Evolutionary conservation across 75 land plant species (phyloP), one percentile per base, ranked within the genome.

Genomic region (Pinus taeda): DNA sequence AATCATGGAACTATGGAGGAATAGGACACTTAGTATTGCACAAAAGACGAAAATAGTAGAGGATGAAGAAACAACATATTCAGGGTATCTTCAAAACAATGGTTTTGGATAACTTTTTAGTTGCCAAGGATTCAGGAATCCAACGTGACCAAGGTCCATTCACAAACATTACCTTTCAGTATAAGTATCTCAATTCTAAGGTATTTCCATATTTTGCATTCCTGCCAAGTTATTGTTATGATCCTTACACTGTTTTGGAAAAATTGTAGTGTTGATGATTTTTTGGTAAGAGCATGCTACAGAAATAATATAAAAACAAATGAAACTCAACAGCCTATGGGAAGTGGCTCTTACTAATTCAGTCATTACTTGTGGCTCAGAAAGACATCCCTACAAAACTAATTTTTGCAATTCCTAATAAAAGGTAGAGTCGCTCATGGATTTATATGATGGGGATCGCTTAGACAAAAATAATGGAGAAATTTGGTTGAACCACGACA

Each of bases 1-100:
- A 65, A 89, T 93, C 70, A 89, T 85, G 85, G 95, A 89, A 53
- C 73, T 95, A 3, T 95, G 98, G 98, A 93, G 82, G 74, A 90
- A 88, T 37, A 84, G 90, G 77, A 76, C 91, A 11, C 78, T 95
- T 82, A 90, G 80, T 71, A 92, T 87, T 64, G 96, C 93, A 83
- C 93, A 95, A 82, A 95, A 89, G 78, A 81, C 91, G 76, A 83
- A 85, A 76, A 77, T 90, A 57, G 92, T 84, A 20, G 92, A 88
- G 55, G 26, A 26, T 26, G 26, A 26, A 26, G 26, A 26, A 26
- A 26, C 26, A 26, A 26, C 26, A 26, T 26, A 84, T 20, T 8
- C 79, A 61, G 84, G 77, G 75, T 59, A 60, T 73, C 80, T 83
- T 21, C 85, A 83, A 66, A 73, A 75, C 33, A 93, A 92, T 76